phyloP scores from a whole-genome alignment of 306 rosid species.

The Corylus heterophylla region DNA sequence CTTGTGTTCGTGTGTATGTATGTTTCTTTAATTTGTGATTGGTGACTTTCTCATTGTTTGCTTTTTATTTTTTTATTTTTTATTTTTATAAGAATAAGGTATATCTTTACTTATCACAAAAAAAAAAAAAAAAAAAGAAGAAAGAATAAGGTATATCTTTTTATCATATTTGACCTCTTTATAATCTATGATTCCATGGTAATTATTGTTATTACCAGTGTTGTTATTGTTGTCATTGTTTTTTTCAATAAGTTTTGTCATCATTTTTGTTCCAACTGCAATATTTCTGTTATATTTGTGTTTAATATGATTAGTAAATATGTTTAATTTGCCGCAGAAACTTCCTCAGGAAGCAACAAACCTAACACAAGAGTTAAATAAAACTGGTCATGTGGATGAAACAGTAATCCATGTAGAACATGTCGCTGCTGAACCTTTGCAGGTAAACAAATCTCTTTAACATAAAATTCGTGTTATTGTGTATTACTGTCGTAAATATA shows the following conservation, averaged over 20 bases:
- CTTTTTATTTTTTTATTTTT: not conserved
- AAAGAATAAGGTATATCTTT: too few species aligned
- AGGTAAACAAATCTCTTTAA: slow-evolving; percentile 51
- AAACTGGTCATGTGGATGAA: slow-evolving; percentile 42
- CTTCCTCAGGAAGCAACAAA: slow-evolving; percentile 49
- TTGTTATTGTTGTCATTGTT: not conserved
- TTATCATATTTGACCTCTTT: not conserved
- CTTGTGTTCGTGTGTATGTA: not conserved
- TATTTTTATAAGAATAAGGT: not conserved
- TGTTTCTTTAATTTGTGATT: not conserved
- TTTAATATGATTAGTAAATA: slow-evolving; percentile 2
- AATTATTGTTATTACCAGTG: not conserved
- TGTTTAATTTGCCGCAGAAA: slow-evolving; percentile 50
- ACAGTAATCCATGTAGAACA: slow-evolving; percentile 39
- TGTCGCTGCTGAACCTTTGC: slow-evolving; percentile 54
- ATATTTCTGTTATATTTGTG: not conserved
- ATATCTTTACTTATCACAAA: too few species aligned
- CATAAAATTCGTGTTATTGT: slow-evolving; percentile 29
- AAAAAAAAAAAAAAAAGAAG: too few species aligned
- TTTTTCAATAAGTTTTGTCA: not conserved
- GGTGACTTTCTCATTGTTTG: not conserved
- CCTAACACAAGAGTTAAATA: slow-evolving; percentile 39
- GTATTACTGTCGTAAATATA: slow-evolving; percentile 21
- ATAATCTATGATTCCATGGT: not conserved
- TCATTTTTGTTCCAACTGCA: not conserved